Conservation (phyloP, 768 basidiomycete species). For the Tylopilus subfusipes region DNA sequence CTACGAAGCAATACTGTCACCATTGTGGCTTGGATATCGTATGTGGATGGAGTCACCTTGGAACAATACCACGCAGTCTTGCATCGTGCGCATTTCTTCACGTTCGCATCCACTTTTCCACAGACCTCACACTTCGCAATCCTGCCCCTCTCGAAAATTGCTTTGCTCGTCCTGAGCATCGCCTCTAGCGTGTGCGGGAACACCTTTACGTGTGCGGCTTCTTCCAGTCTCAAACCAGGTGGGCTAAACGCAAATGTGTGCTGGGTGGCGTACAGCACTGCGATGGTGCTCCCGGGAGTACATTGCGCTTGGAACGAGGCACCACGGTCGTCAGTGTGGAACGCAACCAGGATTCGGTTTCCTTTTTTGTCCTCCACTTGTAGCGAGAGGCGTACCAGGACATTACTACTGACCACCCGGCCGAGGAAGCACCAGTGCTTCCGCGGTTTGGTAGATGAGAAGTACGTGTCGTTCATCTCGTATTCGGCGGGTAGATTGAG, state of each 20-base stretch:
- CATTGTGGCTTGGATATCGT: neutral
- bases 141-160: slow-evolving; percentile 18
- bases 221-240: slow-evolving; percentile 27
- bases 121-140: slow-evolving; percentile 23
- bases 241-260: slow-evolving; percentile 31
- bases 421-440: slow-evolving; percentile 33
- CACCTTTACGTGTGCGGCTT: slow-evolving; percentile 22
- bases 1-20: slow-evolving; percentile 12
- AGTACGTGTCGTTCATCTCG: slow-evolving; percentile 15
- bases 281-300: slow-evolving; percentile 28
- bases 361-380: slow-evolving; percentile 30
- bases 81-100: slow-evolving; percentile 28
- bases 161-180: slow-evolving; percentile 26
- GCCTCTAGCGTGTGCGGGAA: slow-evolving; percentile 26
- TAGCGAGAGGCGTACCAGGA: slow-evolving; percentile 28
- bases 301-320: slow-evolving; percentile 20
- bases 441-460: slow-evolving; percentile 24
- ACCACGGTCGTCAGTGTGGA: slow-evolving; percentile 33
- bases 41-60: slow-evolving; percentile 16
- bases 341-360: slow-evolving; percentile 23
- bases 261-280: slow-evolving; percentile 30
- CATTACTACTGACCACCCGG: slow-evolving; percentile 20
- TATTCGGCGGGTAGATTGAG: slow-evolving; percentile 22
- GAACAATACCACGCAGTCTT: slow-evolving; percentile 31
- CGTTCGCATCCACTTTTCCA: slow-evolving; percentile 10